Conservation (phyloP, 768 basidiomycete genomes). For the Kwoniella sp. region DNA sequence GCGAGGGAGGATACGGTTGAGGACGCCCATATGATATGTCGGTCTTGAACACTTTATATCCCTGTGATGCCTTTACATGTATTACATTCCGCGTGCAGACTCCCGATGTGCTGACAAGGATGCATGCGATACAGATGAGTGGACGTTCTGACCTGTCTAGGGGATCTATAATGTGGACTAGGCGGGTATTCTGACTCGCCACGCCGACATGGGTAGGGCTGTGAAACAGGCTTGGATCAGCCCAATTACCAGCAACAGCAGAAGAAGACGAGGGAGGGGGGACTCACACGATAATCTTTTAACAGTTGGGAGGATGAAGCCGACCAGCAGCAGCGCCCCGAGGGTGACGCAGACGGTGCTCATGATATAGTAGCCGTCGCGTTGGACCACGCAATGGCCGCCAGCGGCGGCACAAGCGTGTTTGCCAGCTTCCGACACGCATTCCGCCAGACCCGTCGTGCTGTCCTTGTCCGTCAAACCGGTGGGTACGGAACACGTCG, state of each 20-base stretch:
- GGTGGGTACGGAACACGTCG: conserved; percentile 59
- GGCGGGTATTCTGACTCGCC: conserved; percentile 42
- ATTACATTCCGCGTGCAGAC: no score
- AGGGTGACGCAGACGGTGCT: conserved; percentile 71
- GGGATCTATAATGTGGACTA: no score
- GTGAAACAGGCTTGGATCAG: no score
- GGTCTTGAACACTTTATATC: no score
- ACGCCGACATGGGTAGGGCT: conserved; percentile 41
- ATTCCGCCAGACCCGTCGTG: conserved; percentile 55
- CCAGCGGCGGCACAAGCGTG: conserved; percentile 65
- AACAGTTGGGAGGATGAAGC: conserved; percentile 78
- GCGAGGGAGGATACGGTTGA: no score
- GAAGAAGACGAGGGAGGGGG: background rate
- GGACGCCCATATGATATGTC: no score
- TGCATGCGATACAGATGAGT: no score
- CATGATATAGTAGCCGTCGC: conserved; percentile 88
- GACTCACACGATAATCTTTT: conserved; percentile 75
- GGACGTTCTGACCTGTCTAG: no score
- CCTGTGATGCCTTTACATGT: no score
- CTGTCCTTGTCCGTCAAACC: background rate
- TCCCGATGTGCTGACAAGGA: no score
- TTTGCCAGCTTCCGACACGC: conserved; percentile 89
- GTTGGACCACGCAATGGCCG: conserved; percentile 75
- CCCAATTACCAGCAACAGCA: background rate
- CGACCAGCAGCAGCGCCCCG: conserved; percentile 68